Conservation (phyloP, 805 yeast genomes). For the Candida railenensis region DNA sequence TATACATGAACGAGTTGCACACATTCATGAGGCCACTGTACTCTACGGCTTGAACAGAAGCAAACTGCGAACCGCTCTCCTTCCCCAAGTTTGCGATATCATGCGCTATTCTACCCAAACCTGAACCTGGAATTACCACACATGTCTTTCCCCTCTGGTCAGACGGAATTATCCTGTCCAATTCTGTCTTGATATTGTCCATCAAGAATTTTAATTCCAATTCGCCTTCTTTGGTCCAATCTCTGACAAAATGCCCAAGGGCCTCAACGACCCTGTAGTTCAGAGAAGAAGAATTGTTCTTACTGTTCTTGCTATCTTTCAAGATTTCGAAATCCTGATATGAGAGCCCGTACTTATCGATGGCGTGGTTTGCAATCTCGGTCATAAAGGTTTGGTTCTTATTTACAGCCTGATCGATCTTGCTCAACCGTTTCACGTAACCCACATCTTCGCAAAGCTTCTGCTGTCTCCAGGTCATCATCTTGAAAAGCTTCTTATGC, state of each 20-base stretch:
- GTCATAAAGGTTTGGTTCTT: constrained; percentile 49
- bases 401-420: constrained; percentile 46
- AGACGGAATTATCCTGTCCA: constrained; percentile 32
- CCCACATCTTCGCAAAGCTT: constrained; percentile 50
- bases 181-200: constrained; percentile 47
- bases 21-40: constrained; percentile 73
- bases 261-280: constrained; percentile 55
- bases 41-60: constrained; percentile 70
- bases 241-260: constrained; percentile 74
- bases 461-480: constrained; percentile 58
- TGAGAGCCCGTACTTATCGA: constrained; percentile 45
- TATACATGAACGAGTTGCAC: constrained; percentile 43
- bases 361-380: constrained; percentile 42
- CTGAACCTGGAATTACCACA: constrained; percentile 83
- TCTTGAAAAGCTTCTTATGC: constrained; percentile 41
- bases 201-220: constrained; percentile 54
- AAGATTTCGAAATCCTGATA: constrained; percentile 29
- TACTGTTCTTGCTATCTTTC: constrained; percentile 9
- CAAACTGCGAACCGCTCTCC: constrained; percentile 32
- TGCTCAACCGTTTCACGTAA: constrained; percentile 51
- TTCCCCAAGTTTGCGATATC: constrained; percentile 45
- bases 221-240: constrained; percentile 60
- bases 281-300: constrained; percentile 11
- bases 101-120: constrained; percentile 76
- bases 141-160: constrained; percentile 38